Evolutionary conservation across 2,329 filamentous ascomycete species (phyloP), one percentile per base, ranked within the genome.

Genomic region (Aspergillus pseudoterreus): DNA sequence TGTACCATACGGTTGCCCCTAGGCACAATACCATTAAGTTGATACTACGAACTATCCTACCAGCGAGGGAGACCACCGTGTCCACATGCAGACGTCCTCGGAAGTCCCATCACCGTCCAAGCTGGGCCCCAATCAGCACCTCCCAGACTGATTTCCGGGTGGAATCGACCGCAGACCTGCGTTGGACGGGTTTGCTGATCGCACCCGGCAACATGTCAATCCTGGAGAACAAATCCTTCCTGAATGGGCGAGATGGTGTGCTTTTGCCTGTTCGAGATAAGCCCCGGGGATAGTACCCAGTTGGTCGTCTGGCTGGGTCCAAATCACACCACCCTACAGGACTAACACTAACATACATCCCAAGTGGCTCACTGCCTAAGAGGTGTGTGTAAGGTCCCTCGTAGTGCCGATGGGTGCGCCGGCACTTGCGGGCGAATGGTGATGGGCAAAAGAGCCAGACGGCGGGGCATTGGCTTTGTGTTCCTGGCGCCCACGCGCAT

Each of bases 261-360:
- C 39, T 42, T 42, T 42, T 42, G 39, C 39, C 39, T 21, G 39
- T 24, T 42, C 39, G 39, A 42, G 39, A 42, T 21, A 42, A 42
- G 39, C 15, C 39, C 35, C 35, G 35, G 35, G 35, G 35, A 38
- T 38, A 11, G 14, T 38, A 15, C 35, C 15, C 15, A 17, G 35
- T 38, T n/a, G 35, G 35, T 38, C 14, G 14, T 12, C 35, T 15
- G 4, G 35, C 35, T 38, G 35, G 35, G 35, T 8, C 35, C 35
- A 30, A 30, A 30, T 30, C 27, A 17, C 4, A 22, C 22, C 22
- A 22, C 22, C 22, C 22, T 22, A 22, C 22, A 22, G 22, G 5
- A 22, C 22, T 6, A 22, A 22, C 22, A 22, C 22, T 6, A 22
- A 22, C 22, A 22, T 22, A 22, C 4, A 6, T 22, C 4, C 22